Evolutionary conservation across 257 asterid genomes (phyloP).

Genomic region (Solanum virginianum): DNA sequence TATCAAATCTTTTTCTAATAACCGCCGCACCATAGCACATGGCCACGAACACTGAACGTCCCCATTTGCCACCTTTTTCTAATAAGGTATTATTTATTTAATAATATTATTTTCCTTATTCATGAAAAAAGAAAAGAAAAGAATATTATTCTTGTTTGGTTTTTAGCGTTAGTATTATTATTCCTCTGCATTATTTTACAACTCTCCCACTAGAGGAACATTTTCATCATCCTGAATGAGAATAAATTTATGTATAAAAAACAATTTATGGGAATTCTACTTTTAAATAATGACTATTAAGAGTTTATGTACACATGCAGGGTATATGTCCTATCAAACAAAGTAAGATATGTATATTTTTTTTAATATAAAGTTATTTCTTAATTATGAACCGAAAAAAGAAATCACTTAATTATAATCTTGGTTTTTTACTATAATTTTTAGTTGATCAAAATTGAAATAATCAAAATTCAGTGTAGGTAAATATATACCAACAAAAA

Average conservation of each 20-base stretch:
- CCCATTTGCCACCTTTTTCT: constrained; percentile 8
- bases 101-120: not conserved
- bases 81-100: not conserved
- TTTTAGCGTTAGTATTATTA: not conserved
- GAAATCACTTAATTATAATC: no score
- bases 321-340: no score
- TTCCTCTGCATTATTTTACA: not conserved
- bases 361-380: no score
- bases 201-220: not conserved
- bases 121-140: not conserved
- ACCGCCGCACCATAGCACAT: constrained; percentile 32
- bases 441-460: no score
- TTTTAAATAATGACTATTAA: no score
- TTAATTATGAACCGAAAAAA: no score
- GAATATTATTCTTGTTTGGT: not conserved
- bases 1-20: constrained; percentile 2
- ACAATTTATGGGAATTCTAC: not conserved
- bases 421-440: no score
- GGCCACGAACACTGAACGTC: constrained; percentile 20
- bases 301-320: no score
- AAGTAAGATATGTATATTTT: no score
- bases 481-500: no score
- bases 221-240: not conserved
- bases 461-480: no score
- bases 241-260: not conserved